Evolutionary conservation across 2,329 filamentous ascomycete species (phyloP), one percentile per base, ranked within the genome.

Genomic region (Diaporthe amygdali): DNA sequence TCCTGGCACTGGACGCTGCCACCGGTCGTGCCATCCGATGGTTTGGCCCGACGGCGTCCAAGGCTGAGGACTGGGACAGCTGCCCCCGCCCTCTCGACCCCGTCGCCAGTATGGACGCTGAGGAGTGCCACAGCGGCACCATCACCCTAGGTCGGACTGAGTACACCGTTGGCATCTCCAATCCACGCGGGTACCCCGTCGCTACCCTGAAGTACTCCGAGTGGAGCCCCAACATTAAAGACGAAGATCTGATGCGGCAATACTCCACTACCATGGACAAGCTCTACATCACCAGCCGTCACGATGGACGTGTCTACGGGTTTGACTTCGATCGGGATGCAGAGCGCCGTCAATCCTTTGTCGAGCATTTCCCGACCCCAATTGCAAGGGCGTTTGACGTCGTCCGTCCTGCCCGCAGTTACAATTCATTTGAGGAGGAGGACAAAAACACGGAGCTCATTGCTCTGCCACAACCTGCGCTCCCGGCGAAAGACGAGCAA

Each of bases 181-280:
- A 94, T 72, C 89, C 88, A 54, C 89, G 93, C 75, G 92, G 92
- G 1, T 89, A 92, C 71, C 89, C 90, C 9, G 92, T 99, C 73
- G 97, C 95, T 77, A 97, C 94, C 0, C 89, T 99, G 75, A 95
- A 91, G 75, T 99, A 97, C 79, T 93, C 94, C 14, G 96, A 99
- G 80, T 99, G 96, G 96, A 92, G 91, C 0, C 94, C 95, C 17
- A 99, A 99, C 81, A 97, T 93, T 71, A 93, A 92, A 72, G 96
- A 99, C 81, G 90, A 90, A 74, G 96, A 99, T 79, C 89, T 99
- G 8, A 91, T 94, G 76, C 89, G 89, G 63, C 94, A 98, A 78
- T 96, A 98, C 78, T 89, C 88, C 17, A 83, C 86, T 14, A 94
- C 95, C 0, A 92, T 95, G 79, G 95, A 98, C 79, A 91, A 93